Evolutionary conservation across 1,139 yeast species (phyloP), one percentile per base, ranked within the genome.

Genomic region (Sugiyamaella pinicola): DNA sequence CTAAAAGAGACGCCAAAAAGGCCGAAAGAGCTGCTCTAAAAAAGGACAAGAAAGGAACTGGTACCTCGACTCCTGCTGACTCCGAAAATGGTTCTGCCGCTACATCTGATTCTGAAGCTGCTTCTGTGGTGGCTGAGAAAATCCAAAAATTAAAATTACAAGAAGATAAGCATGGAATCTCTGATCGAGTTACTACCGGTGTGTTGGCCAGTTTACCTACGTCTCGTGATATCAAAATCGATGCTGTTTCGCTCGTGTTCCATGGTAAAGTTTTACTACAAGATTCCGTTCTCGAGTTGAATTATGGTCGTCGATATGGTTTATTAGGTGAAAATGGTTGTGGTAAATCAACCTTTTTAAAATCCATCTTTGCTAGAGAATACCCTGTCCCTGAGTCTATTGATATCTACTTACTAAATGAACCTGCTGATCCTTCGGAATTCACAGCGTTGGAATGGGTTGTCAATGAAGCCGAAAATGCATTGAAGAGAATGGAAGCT

Each of bases 111-210:
- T 61, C 66, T 29, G 70, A 61, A 42, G 83, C 75, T 51, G 90
- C 34, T 7, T 41, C 46, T 33, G 38, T 29, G 18, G 22, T 29
- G 82, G 47, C 81, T 78, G 81, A 85, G 59, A 88, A 84, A 71
- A 83, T 93, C 69, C 88, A 85, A 59, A 85, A 88, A 73, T 79
- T 93, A 74, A 91, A 91, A 73, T 76, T 91, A 68, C 99, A 93
- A 75, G 85, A 87, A 69, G 98, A 93, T 72, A 85, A 87, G 69
- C 85, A 90, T 66, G 98, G 98, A 64, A 71, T 93, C 56, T 88
- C 96, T 43, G 99, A 93, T 73, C 88, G 99, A 79, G 99, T 93
- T 61, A 87, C 95, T 63, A 93, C 99, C 42, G 99, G 99, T 79
- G 99, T 95, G 53, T 78, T 93, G 70, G 93, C 86, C 58, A 88